Percentiles rank a stretch among this genome's conserved stretches.
Conservation (phyloP, 495 filamentous ascomycete genomes). For the Chaetomium fimeti region DNA sequence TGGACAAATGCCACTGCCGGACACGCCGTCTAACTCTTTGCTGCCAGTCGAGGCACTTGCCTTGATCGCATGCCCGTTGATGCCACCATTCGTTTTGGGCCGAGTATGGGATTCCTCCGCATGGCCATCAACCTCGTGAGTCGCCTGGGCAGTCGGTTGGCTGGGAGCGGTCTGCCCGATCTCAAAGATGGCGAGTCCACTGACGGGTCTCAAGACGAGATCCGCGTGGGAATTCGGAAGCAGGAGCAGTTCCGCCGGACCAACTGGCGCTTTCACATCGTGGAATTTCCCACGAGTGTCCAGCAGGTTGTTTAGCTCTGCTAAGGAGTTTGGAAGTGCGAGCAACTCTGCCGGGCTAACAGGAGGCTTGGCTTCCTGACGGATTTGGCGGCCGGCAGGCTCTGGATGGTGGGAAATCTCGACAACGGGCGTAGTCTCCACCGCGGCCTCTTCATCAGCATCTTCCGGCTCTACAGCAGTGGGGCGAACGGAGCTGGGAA, state of each 20-base stretch:
- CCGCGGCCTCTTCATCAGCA: neutral
- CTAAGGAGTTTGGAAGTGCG: constrained; percentile 29
- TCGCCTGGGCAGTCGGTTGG: neutral
- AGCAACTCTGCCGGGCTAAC: constrained; percentile 35
- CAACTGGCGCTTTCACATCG: constrained; percentile 27
- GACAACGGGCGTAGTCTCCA: neutral
- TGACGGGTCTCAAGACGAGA: constrained; percentile 14
- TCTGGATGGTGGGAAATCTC: neutral
- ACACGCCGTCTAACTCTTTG: neutral
- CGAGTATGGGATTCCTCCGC: constrained; percentile 1
- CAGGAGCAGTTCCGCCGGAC: constrained; percentile 33
- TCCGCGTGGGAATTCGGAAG: constrained; percentile 36
- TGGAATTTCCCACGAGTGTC: neutral
- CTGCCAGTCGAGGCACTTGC: constrained; percentile 27
- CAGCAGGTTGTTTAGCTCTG: neutral
- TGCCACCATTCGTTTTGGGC: neutral
- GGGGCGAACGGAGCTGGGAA: constrained; percentile 3
- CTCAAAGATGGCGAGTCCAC: constrained; percentile 1
- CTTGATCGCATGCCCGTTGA: constrained; percentile 16
- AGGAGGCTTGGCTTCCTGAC: constrained; percentile 19
- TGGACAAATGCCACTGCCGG: constrained; percentile 1
- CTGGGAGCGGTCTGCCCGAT: neutral
- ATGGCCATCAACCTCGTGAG: constrained; percentile 1
- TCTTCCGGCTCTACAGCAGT: neutral
- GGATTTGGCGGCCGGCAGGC: no score